Percentiles rank a stretch among this genome's conserved stretches.
Conservation (phyloP, 257 asterid species). For the Gynochthodes officinalis region DNA sequence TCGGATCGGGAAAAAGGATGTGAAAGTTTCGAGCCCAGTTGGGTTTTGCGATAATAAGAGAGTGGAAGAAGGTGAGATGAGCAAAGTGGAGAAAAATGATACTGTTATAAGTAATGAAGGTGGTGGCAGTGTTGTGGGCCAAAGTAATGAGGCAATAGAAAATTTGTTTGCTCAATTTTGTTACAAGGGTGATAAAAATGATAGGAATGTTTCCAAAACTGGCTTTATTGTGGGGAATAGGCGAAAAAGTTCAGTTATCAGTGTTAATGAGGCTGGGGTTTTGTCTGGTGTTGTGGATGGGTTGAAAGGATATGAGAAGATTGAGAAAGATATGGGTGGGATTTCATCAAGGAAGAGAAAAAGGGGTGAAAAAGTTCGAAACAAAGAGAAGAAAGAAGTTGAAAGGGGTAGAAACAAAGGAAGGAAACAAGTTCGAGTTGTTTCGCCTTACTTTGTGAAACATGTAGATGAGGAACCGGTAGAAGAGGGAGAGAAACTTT, state of each 20-base stretch:
- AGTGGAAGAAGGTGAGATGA: neutral
- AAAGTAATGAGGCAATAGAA: constrained; percentile 1
- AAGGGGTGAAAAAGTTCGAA: neutral
- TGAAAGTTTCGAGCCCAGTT: neutral
- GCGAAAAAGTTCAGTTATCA: neutral
- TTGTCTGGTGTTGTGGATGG: neutral
- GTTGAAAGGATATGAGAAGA: neutral
- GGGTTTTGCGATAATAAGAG: neutral
- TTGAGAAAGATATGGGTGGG: neutral
- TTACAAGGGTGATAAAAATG: constrained; percentile 18
- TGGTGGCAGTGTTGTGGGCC: neutral
- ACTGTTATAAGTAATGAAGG: neutral
- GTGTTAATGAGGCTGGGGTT: neutral
- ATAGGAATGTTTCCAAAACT: neutral
- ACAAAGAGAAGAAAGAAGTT: neutral
- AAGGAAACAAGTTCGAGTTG: neutral
- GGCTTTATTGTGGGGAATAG: neutral
- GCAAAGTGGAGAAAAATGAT: neutral
- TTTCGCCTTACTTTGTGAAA: constrained; percentile 1
- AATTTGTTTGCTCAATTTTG: constrained; percentile 21
- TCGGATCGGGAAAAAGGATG: neutral
- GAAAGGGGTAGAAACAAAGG: neutral
- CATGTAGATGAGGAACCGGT: neutral
- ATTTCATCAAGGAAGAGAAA: neutral
- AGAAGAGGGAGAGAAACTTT: neutral